Conservation (phyloP, 2,329 filamentous ascomycete genomes). For the Cercospora beticola region DNA sequence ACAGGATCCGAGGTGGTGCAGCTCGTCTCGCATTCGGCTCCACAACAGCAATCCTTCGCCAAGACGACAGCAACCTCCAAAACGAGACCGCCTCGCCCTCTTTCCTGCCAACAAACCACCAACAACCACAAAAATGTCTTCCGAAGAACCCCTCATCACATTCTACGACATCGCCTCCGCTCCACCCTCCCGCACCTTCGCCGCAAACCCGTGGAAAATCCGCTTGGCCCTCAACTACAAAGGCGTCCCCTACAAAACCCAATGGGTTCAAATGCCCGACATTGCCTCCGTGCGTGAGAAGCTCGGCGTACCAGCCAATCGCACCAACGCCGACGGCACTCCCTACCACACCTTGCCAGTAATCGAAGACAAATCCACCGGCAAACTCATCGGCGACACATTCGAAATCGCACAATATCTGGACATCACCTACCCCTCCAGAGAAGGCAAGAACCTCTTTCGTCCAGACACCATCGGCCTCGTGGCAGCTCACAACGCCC, state of each 20-base stretch:
- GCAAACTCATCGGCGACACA: conserved; percentile 56
- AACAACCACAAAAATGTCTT: conserved; percentile 27
- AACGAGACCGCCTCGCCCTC: background rate
- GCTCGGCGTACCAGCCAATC: conserved; percentile 51
- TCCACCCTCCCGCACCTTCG: conserved; percentile 41
- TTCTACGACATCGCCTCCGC: conserved; percentile 54
- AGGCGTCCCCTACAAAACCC: conserved; percentile 47
- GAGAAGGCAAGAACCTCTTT: conserved; percentile 50
- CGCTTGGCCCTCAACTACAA: conserved; percentile 55
- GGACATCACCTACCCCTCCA: conserved; percentile 51
- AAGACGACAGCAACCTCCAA: background rate
- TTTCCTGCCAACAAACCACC: background rate
- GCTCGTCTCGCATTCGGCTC: background rate
- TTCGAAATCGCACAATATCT: conserved; percentile 66
- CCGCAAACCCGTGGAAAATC: conserved; percentile 55
- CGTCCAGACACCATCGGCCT: conserved; percentile 38
- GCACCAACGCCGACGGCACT: conserved; percentile 57
- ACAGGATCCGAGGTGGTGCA: background rate
- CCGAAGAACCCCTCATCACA: conserved; percentile 32
- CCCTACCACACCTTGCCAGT: conserved; percentile 63
- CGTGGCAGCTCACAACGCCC: conserved; percentile 53
- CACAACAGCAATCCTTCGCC: background rate
- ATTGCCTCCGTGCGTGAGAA: conserved; percentile 50
- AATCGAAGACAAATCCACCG: conserved; percentile 49
- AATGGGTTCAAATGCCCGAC: conserved; percentile 56